These are phyloP conservation scores for Bipolaris victoriae DNA, from an alignment of 2,329 filamentous ascomycete genomes.

Conservation along the genomic window DNA sequence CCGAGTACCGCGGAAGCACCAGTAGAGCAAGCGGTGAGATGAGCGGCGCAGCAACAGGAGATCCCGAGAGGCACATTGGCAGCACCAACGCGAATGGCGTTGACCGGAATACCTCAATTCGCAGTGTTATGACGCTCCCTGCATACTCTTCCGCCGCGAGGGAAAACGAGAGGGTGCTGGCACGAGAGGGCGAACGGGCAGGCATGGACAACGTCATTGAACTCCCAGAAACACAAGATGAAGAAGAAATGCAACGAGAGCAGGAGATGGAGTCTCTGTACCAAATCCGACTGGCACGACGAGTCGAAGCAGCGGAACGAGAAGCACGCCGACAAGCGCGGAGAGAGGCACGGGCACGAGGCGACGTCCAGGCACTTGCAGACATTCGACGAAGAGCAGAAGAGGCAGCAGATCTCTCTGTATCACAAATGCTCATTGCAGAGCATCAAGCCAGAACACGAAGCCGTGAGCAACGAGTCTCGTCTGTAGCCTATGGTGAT, in stretches of 20 bases:
- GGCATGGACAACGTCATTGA: slow-evolving; percentile 92
- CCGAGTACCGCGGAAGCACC: slow-evolving; percentile 34
- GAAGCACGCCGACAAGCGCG: slow-evolving; percentile 75
- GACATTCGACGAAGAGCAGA: slow-evolving; percentile 59
- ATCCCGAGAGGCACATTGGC: slow-evolving; percentile 36
- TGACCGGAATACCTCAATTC: slow-evolving; percentile 82
- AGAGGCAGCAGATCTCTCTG: slow-evolving; percentile 49
- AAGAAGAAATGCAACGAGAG: slow-evolving; percentile 79
- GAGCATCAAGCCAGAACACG: slow-evolving; percentile 62
- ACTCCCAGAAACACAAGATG: slow-evolving; percentile 78
- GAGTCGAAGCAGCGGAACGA: slow-evolving; percentile 76
- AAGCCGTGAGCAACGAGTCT: slow-evolving; percentile 70
- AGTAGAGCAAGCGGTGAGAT: slow-evolving; percentile 38
- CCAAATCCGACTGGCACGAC: slow-evolving; percentile 80
- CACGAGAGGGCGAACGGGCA: slow-evolving; percentile 85
- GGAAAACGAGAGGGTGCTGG: slow-evolving; percentile 81
- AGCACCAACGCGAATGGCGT: slow-evolving; percentile 56
- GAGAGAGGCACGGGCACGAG: slow-evolving; percentile 72
- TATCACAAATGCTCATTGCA: slow-evolving; percentile 57
- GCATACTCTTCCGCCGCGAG: slow-evolving; percentile 76
- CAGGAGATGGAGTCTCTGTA: slow-evolving; percentile 93
- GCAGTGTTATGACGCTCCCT: slow-evolving; percentile 93
- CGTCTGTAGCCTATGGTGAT: slow-evolving; percentile 77
- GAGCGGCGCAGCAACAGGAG: slow-evolving; percentile 31
- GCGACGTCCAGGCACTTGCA: slow-evolving; percentile 73